phyloP scores from a whole-genome alignment of 192 early-diverging fungal species.

The Linnemannia zychae region DNA sequence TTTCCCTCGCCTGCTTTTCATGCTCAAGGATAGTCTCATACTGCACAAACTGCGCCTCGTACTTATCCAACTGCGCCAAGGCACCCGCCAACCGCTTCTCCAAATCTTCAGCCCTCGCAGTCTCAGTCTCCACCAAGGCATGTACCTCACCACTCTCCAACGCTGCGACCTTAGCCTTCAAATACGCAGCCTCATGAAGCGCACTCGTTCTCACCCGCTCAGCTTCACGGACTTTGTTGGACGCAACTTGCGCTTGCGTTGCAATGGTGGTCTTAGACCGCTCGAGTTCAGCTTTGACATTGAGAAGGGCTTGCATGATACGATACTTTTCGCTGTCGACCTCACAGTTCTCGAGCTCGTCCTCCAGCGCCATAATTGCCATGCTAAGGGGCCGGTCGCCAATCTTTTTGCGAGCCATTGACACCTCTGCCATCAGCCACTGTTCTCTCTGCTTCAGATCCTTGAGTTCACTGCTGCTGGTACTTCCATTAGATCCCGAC shows the following conservation, averaged over 20 bases:
- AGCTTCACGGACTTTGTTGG: slow-evolving; percentile 61
- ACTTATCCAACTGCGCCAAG: slow-evolving; percentile 55
- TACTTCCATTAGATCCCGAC: not conserved
- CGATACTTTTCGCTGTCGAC: slow-evolving; percentile 62
- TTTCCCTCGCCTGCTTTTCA: slow-evolving; percentile 57
- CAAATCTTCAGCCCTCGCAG: slow-evolving; percentile 56
- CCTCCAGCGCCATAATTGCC: slow-evolving; percentile 31
- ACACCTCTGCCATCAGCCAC: slow-evolving; percentile 46
- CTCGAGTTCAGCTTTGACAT: slow-evolving; percentile 64
- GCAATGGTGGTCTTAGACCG: slow-evolving; percentile 60
- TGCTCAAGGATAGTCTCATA: slow-evolving; percentile 61
- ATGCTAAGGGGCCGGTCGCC: slow-evolving; percentile 46
- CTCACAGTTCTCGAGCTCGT: slow-evolving; percentile 54
- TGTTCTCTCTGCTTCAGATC: slow-evolving; percentile 46
- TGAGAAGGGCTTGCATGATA: slow-evolving; percentile 62
- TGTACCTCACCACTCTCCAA: slow-evolving; percentile 54
- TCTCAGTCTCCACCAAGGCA: slow-evolving; percentile 57
- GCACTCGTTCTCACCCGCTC: slow-evolving; percentile 65
- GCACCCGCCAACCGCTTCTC: slow-evolving; percentile 59
- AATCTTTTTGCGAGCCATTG: slow-evolving; percentile 43
- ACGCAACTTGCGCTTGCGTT: slow-evolving; percentile 61
- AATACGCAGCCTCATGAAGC: slow-evolving; percentile 68
- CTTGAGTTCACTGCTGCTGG: slow-evolving; percentile 19
- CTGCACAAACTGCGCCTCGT: slow-evolving; percentile 56
- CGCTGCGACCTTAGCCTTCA: slow-evolving; percentile 65